A percentile compares a stretch with the other conserved stretches of the same genome.
Evolutionary conservation across 2,329 filamentous ascomycete genomes (phyloP).

Genomic region (Fusarium sp.): DNA sequence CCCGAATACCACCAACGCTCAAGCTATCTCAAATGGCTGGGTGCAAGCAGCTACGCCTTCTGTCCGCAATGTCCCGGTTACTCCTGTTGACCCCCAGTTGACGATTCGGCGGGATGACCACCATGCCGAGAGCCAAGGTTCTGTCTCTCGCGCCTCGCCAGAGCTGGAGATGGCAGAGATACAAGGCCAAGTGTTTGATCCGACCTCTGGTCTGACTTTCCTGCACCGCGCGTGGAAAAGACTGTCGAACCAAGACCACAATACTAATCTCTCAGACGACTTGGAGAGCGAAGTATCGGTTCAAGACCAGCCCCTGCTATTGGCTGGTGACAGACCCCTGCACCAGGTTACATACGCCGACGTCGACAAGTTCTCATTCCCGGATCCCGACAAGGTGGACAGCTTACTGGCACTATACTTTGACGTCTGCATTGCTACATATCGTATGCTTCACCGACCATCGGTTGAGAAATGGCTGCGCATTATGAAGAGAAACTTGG

Average conservation of each 20-base stretch:
- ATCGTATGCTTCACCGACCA: conserved; percentile 69
- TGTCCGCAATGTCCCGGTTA: not conserved
- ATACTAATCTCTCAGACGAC: not conserved
- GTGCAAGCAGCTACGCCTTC: not conserved
- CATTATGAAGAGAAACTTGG: conserved; percentile 54
- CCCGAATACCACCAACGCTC: not conserved
- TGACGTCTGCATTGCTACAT: conserved; percentile 71
- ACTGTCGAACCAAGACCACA: not conserved
- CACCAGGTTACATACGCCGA: not conserved
- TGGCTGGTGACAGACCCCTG: not conserved
- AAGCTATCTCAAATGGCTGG: not conserved
- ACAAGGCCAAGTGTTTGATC: conserved; percentile 6
- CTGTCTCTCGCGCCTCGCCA: not conserved
- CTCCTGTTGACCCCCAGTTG: not conserved
- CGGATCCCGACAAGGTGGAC: not conserved
- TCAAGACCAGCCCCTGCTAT: not conserved
- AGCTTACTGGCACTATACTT: conserved; percentile 67
- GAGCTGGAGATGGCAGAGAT: conserved; percentile 6
- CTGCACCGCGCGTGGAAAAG: conserved; percentile 1
- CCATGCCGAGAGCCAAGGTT: not conserved
- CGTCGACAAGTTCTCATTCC: not conserved
- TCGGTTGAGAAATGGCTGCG: conserved; percentile 65
- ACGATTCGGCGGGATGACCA: not conserved
- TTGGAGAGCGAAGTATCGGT: not conserved
- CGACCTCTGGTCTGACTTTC: conserved; percentile 2